phyloP scores from a whole-genome alignment of 148 eudicot genomes.

The Gaultheria prostrata region DNA sequence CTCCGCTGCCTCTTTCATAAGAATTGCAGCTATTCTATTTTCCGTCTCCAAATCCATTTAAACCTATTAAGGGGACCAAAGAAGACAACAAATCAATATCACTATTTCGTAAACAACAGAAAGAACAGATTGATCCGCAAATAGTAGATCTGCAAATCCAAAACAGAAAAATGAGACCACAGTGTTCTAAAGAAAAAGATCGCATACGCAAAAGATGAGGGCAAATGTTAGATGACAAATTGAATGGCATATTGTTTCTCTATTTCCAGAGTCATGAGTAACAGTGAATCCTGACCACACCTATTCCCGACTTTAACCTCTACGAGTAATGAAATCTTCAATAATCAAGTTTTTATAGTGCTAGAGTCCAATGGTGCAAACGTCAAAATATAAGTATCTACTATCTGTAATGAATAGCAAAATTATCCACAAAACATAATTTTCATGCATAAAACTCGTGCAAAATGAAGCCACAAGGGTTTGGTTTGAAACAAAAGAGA shows the following conservation, averaged over 20 bases:
- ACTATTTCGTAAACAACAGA: not conserved
- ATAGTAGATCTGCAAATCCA: not conserved
- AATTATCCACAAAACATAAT: not conserved
- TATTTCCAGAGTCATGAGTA: not conserved
- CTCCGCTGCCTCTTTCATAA: constrained; percentile 88
- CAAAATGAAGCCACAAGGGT: not conserved
- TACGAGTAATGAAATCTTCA: not conserved
- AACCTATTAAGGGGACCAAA: not conserved
- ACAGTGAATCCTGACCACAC: not conserved
- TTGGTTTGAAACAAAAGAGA: not conserved
- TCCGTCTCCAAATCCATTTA: constrained; percentile 91
- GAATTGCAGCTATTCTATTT: constrained; percentile 74
- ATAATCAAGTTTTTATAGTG: not conserved
- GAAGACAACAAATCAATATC: not conserved
- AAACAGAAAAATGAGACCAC: not conserved
- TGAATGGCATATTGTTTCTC: not conserved
- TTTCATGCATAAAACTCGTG: not conserved
- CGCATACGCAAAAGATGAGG: not conserved
- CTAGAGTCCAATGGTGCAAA: not conserved
- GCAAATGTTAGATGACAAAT: not conserved
- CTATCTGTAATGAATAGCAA: not conserved
- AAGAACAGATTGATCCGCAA: not conserved
- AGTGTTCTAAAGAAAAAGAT: not conserved
- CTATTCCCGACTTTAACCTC: not conserved
- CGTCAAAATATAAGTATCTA: not conserved